Percentiles rank a stretch among this genome's conserved stretches.
These are phyloP conservation scores for Angomonas desouzai DNA, from an alignment of 208 protist genomes.

Conservation along the genomic window DNA sequence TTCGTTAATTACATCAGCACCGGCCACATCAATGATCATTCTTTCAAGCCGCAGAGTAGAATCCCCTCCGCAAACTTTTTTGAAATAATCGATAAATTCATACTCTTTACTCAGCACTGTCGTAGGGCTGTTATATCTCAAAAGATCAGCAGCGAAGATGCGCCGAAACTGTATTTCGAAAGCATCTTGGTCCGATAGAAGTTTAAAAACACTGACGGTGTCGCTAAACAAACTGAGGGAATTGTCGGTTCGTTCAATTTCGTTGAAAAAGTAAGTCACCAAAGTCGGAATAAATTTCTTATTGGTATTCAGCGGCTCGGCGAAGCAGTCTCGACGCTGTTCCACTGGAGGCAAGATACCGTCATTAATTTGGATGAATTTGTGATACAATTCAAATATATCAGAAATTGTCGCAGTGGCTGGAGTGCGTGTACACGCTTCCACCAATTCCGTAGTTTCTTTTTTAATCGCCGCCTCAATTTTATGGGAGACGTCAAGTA, in stretches of 20 bases:
- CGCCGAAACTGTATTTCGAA: constrained; percentile 63
- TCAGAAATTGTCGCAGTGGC: neutral
- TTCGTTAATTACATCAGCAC: constrained; percentile 15
- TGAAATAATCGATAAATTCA: constrained; percentile 10
- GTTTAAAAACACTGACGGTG: constrained; percentile 46
- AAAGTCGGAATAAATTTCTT: neutral
- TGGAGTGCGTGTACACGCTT: neutral
- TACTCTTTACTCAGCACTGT: constrained; percentile 5
- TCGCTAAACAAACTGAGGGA: constrained; percentile 12
- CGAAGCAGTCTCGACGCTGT: neutral
- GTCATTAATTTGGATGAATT: neutral
- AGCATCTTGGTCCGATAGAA: constrained; percentile 52
- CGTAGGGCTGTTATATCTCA: constrained; percentile 45
- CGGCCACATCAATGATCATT: constrained; percentile 57
- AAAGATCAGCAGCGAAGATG: constrained; percentile 48
- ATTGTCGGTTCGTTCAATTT: constrained; percentile 17
- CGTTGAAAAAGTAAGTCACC: constrained; percentile 20
- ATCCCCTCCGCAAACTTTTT: constrained; percentile 28
- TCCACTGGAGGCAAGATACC: neutral
- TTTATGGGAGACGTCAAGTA: neutral
- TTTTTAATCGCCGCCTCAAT: neutral
- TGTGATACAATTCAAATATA: neutral
- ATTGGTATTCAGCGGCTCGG: neutral
- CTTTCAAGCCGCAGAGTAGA: constrained; percentile 64
- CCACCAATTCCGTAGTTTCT: neutral